Evolutionary conservation across 371 early-diverging fungal genomes (phyloP).

Genomic region (Rhizopus sp.): DNA sequence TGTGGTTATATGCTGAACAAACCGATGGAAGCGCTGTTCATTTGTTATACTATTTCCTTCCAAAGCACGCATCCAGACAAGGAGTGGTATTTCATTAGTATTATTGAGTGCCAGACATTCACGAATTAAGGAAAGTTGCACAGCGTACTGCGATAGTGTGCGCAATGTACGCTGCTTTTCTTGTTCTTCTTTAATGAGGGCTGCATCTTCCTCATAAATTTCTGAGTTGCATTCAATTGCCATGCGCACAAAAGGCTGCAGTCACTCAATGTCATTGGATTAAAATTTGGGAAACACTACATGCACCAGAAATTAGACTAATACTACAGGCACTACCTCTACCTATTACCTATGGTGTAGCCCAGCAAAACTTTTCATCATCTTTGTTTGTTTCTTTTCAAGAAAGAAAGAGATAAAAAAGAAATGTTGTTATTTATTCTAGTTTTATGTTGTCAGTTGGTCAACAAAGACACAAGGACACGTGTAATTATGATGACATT

Average conservation of each 20-base stretch:
- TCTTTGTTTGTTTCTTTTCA: too few species aligned
- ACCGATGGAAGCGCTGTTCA: conserved; percentile 10
- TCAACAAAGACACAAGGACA: too few species aligned
- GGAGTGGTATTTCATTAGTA: conserved; percentile 15
- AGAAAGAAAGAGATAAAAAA: too few species aligned
- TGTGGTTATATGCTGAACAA: conserved; percentile 9
- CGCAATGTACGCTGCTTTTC: conserved; percentile 7
- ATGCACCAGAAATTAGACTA: not conserved
- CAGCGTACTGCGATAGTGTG: conserved; percentile 6
- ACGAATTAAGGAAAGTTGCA: conserved; percentile 7
- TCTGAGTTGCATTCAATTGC: conserved; percentile 7
- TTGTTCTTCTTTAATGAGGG: not conserved
- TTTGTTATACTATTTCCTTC: conserved; percentile 13
- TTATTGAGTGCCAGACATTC: conserved; percentile 7
- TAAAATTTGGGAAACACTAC: conserved; percentile 9
- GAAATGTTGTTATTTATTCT: too few species aligned
- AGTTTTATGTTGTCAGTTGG: too few species aligned
- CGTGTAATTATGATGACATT: too few species aligned
- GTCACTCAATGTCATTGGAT: conserved; percentile 9
- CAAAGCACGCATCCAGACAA: conserved; percentile 13
- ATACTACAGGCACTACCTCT: too few species aligned
- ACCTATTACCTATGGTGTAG: too few species aligned
- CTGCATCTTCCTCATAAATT: conserved; percentile 10
- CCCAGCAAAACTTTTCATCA: too few species aligned
- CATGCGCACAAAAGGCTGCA: conserved; percentile 10